A percentile compares a stretch with the other conserved stretches of the same genome.
Conservation (phyloP, 2,329 filamentous ascomycete genomes). For the Clonostachys byssicola region DNA sequence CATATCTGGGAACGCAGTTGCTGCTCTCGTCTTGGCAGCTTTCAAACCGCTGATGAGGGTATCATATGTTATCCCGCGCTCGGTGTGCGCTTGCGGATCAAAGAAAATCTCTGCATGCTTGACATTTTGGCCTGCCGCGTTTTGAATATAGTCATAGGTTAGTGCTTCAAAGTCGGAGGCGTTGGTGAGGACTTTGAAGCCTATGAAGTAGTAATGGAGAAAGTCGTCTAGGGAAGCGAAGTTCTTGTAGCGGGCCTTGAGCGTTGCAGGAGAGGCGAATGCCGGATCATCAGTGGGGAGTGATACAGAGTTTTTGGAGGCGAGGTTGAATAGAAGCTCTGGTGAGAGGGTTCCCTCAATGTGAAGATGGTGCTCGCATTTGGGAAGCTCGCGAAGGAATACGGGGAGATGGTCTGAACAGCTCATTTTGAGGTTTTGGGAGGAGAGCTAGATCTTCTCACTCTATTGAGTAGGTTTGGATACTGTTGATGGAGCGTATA, state of each 20-base stretch:
- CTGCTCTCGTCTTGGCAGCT: conserved; percentile 53
- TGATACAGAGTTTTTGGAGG: conserved; percentile 57
- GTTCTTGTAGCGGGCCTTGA: conserved; percentile 2
- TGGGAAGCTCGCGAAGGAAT: conserved; percentile 63
- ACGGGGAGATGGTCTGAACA: no score
- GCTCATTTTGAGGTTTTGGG: no score
- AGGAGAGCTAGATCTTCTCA: no score
- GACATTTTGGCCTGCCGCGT: conserved; percentile 59
- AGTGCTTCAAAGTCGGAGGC: conserved; percentile 62
- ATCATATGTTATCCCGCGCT: conserved; percentile 54
- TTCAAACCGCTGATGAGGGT: conserved; percentile 60
- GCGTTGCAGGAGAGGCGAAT: neutral
- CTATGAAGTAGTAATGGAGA: neutral
- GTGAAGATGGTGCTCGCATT: conserved; percentile 78
- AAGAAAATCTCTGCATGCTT: conserved; percentile 75
- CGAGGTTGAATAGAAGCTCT: conserved; percentile 62
- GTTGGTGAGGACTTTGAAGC: neutral
- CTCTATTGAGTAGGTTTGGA: no score
- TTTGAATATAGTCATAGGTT: conserved; percentile 65
- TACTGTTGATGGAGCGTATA: no score
- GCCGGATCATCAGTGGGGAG: conserved; percentile 43
- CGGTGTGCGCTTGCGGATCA: conserved; percentile 70
- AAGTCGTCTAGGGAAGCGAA: neutral
- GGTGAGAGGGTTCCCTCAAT: conserved; percentile 71
- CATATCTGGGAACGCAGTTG: conserved; percentile 52